Conservation (phyloP, 2,329 filamentous ascomycete genomes). For the Pseudogymnoascus sp. region DNA sequence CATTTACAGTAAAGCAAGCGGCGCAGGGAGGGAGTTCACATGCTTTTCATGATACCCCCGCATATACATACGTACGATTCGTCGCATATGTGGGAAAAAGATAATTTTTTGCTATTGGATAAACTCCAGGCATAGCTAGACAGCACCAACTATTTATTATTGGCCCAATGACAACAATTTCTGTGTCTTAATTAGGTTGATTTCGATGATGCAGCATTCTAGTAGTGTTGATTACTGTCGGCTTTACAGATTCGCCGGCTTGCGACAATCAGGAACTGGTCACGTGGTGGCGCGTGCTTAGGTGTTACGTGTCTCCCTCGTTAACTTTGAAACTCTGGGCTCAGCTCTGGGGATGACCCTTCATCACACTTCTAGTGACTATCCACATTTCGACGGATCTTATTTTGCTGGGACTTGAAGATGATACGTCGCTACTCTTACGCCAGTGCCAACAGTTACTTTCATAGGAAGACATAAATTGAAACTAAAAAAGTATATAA, state of each 20-base stretch:
- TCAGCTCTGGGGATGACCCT: not conserved
- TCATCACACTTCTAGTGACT: not conserved
- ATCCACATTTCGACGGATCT: not conserved
- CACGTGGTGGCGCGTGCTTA: not conserved
- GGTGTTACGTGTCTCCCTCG: not conserved
- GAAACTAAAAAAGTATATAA: not conserved
- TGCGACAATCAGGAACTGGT: not conserved
- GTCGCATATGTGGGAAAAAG: not conserved
- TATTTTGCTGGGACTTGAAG: not conserved
- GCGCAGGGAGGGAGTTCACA: not conserved
- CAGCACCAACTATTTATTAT: not conserved
- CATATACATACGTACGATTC: not conserved
- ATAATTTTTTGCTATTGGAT: conserved; percentile 2
- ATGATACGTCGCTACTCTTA: not conserved
- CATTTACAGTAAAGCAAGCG: not conserved
- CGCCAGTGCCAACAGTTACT: conserved; percentile 83
- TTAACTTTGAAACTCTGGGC: not conserved
- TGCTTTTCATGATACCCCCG: not conserved
- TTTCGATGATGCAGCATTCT: not conserved
- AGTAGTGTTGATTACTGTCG: not conserved
- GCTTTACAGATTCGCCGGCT: not conserved
- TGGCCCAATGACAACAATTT: not conserved
- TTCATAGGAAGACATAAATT: conserved; percentile 47
- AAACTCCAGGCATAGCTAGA: not conserved
- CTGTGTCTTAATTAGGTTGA: not conserved